Evolutionary conservation across 164 flowering plant genomes (phyloP).

Genomic region (grape (Vitis vinifera)): DNA sequence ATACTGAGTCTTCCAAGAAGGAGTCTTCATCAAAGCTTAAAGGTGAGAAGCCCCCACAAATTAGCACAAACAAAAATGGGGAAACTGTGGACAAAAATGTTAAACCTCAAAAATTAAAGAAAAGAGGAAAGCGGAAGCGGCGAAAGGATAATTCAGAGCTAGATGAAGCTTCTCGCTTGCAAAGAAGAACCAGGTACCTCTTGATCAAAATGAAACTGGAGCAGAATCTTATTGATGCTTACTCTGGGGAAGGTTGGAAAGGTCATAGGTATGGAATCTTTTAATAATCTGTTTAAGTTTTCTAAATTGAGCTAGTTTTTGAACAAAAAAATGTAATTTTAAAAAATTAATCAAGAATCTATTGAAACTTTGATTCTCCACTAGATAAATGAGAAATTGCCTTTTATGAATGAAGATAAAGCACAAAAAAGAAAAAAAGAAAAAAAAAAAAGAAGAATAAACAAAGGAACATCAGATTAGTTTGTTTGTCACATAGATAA

Average conservation of each 20-base stretch:
- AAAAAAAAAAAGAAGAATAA: no score
- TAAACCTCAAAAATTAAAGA: constrained; percentile 28
- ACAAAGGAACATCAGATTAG: no score
- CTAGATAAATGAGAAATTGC: not conserved
- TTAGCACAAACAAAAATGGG: constrained; percentile 20
- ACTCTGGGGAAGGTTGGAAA: constrained; percentile 96
- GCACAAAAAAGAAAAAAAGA: no score
- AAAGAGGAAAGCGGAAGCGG: constrained; percentile 46
- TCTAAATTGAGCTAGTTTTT: not conserved
- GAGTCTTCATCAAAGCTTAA: constrained; percentile 17
- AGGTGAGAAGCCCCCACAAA: constrained; percentile 19
- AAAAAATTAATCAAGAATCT: not conserved
- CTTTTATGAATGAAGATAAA: not conserved
- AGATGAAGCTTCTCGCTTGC: constrained; percentile 83
- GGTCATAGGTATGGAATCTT: constrained; percentile 76
- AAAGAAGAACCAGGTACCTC: constrained; percentile 83
- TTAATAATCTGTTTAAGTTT: not conserved
- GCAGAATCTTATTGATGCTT: constrained; percentile 95
- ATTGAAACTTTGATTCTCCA: not conserved
- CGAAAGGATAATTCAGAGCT: constrained; percentile 39
- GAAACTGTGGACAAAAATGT: constrained; percentile 25
- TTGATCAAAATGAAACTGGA: constrained; percentile 86
- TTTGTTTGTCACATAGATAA: no score
- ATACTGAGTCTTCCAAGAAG: constrained; percentile 33
- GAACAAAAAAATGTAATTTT: not conserved